Evolutionary conservation across 305 asterid genomes (phyloP).

Genomic region (Stenogyne calaminthoides): DNA sequence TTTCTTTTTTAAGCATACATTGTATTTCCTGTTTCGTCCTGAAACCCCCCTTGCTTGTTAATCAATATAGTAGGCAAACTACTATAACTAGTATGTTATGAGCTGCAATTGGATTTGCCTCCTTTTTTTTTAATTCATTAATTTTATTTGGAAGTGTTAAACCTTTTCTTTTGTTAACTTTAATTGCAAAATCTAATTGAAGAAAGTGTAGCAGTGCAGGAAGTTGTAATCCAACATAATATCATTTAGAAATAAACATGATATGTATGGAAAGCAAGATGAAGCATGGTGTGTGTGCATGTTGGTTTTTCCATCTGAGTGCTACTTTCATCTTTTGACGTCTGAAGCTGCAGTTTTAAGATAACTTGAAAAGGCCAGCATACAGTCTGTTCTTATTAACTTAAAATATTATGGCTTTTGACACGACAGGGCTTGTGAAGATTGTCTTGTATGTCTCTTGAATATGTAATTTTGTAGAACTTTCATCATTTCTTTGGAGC

Average conservation of each 20-base stretch:
- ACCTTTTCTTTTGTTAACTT: constrained; percentile 7
- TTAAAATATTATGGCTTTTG: constrained; percentile 9
- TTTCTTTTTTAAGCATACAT: constrained; percentile 22
- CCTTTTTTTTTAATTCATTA: background rate
- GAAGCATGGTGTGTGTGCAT: background rate
- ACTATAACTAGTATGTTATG: constrained; percentile 8
- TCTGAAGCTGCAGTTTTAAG: background rate
- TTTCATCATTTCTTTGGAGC: constrained; percentile 7
- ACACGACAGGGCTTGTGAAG: background rate
- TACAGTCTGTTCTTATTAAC: background rate
- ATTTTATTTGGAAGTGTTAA: constrained; percentile 1
- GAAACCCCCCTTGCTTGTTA: background rate
- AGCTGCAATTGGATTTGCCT: constrained; percentile 28
- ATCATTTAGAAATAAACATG: background rate
- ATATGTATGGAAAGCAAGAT: constrained; percentile 3
- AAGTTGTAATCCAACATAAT: background rate
- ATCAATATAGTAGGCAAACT: background rate
- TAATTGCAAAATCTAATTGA: constrained; percentile 7
- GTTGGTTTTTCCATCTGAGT: constrained; percentile 4
- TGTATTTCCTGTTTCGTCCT: background rate
- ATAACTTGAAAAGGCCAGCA: background rate
- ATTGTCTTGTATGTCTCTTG: background rate
- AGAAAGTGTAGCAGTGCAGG: background rate
- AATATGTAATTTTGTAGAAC: constrained; percentile 7
- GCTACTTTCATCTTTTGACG: constrained; percentile 13